Evolutionary conservation across 306 rosid species (phyloP).

Genomic region (Medicago lupulina): DNA sequence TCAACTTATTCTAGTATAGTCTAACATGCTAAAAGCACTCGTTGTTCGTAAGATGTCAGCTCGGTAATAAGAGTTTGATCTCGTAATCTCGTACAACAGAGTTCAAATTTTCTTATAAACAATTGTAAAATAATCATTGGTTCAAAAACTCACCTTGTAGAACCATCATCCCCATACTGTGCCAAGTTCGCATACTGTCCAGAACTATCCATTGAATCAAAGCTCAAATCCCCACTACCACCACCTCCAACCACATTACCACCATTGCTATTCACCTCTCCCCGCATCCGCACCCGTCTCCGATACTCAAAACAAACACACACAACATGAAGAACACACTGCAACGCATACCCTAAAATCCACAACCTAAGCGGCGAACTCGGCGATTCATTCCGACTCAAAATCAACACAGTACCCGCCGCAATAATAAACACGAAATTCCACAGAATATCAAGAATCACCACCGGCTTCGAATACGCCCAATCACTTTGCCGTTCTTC

Average conservation of each 20-base stretch:
- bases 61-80: background rate
- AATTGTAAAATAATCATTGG: background rate
- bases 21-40: background rate
- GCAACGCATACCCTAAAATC: constrained; percentile 80
- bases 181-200: constrained; percentile 56
- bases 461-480: constrained; percentile 97
- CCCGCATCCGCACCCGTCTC: constrained; percentile 51
- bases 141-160: constrained; percentile 55
- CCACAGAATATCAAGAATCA: constrained; percentile 84
- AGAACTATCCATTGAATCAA: constrained; percentile 55
- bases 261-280: constrained; percentile 7
- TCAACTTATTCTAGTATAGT: constrained; percentile 24
- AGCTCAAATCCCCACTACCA: constrained; percentile 52
- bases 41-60: background rate
- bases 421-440: constrained; percentile 75
- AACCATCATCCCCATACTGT: constrained; percentile 60
- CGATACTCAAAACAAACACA: constrained; percentile 77
- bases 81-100: background rate
- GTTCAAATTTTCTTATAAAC: background rate
- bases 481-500: constrained; percentile 98
- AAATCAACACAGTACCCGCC: constrained; percentile 60
- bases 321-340: constrained; percentile 70
- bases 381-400: constrained; percentile 70
- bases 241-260: constrained; percentile 32
- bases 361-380: constrained; percentile 73